These are phyloP conservation scores for Adiantum capillusveneris DNA, from an alignment of 75 land plant genomes.

Conservation along the genomic window DNA sequence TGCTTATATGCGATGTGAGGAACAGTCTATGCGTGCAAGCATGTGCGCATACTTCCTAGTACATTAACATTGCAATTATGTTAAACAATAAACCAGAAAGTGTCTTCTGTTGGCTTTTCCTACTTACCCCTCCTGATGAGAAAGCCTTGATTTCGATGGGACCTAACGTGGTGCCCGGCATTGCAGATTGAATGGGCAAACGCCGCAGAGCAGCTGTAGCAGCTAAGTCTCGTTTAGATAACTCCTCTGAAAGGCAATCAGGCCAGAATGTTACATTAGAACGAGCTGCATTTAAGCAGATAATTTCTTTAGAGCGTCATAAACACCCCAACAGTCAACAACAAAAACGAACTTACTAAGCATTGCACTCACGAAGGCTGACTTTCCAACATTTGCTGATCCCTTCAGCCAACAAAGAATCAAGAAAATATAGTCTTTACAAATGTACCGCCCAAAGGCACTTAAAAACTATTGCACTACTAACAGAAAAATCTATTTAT, in stretches of 20 bases:
- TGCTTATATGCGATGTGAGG: too few species aligned
- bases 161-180: constrained; percentile 97
- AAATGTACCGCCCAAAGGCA: background rate
- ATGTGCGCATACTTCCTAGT: too few species aligned
- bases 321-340: background rate
- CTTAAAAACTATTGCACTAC: background rate
- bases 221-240: constrained; percentile 68
- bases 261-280: background rate
- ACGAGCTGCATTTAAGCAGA: background rate
- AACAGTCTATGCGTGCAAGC: too few species aligned
- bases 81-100: background rate
- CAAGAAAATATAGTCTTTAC: background rate
- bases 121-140: constrained; percentile 73
- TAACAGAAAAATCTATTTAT: background rate
- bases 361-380: constrained; percentile 86
- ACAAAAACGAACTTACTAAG: constrained; percentile 38
- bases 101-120: background rate
- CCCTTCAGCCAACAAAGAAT: constrained; percentile 50
- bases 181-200: constrained; percentile 90
- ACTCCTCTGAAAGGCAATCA: constrained; percentile 36
- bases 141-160: constrained; percentile 88
- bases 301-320: too few species aligned
- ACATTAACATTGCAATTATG: background rate
- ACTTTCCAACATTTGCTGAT: constrained; percentile 97
- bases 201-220: constrained; percentile 80